Conservation (phyloP, 805 yeast genomes). For the Wickerhamiella dianesei region DNA sequence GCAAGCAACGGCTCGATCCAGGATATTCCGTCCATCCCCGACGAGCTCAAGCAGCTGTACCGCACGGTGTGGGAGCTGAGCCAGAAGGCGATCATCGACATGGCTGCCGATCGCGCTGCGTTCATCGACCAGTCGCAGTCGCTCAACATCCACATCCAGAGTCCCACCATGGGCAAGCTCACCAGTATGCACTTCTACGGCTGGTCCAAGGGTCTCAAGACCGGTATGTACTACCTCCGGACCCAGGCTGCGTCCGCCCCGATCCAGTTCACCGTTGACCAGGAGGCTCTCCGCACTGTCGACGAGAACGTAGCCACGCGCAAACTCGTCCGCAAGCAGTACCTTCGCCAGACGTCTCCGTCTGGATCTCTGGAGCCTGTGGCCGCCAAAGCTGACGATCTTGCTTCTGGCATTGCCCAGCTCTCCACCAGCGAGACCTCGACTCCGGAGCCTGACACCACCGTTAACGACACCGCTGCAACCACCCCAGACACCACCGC, state of each 20-base stretch:
- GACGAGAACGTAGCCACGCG: conserved; percentile 11
- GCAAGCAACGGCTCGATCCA: conserved; percentile 78
- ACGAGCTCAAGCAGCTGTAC: conserved; percentile 60
- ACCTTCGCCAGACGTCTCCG: conserved; percentile 13
- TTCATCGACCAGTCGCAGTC: conserved; percentile 83
- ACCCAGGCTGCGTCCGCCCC: conserved; percentile 97
- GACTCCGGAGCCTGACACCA: background rate
- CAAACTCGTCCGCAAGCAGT: conserved; percentile 18
- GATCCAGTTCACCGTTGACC: conserved; percentile 75
- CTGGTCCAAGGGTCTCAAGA: conserved; percentile 96
- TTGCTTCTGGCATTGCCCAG: conserved; percentile 6
- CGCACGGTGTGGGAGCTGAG: conserved; percentile 95
- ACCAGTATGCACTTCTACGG: conserved; percentile 98
- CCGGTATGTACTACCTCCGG: conserved; percentile 96
- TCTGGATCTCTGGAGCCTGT: background rate
- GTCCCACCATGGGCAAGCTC: conserved; percentile 91
- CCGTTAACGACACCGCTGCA: conserved; percentile 1
- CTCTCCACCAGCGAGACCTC: conserved; percentile 5
- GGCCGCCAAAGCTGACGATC: background rate
- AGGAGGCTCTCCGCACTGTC: conserved; percentile 25
- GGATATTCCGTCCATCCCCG: conserved; percentile 57
- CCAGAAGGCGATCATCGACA: conserved; percentile 69
- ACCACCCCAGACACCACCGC: conserved; percentile 6
- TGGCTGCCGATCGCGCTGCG: conserved; percentile 70
- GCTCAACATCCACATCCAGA: conserved; percentile 72